These are phyloP conservation scores for Pleurozium schreberi DNA, from an alignment of 225 moss, liverwort and hornwort species.

Conservation along the genomic window DNA sequence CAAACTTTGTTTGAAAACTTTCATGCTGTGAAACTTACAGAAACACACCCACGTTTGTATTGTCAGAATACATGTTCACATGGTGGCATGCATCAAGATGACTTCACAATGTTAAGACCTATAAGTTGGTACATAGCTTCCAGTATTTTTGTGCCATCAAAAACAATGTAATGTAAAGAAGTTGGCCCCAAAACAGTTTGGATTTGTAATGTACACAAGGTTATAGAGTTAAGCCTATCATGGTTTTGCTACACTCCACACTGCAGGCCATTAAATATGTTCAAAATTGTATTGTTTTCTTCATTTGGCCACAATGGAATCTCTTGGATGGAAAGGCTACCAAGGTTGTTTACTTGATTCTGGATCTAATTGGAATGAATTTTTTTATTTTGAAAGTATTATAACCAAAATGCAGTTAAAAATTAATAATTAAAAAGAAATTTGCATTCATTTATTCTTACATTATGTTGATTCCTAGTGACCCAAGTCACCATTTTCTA, in stretches of 20 bases:
- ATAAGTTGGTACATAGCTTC: neutral
- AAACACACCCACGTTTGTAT: neutral
- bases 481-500: too few relatives aligned
- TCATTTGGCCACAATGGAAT: neutral
- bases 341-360: neutral
- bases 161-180: neutral
- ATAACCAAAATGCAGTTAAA: neutral
- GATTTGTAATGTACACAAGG: neutral
- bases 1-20: neutral
- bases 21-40: neutral
- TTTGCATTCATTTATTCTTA: neutral
- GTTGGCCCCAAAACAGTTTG: too few relatives aligned
- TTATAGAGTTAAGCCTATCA: neutral
- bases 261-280: too few relatives aligned
- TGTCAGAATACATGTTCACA: neutral
- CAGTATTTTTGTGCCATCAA: neutral
- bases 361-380: neutral
- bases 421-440: neutral
- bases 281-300: neutral
- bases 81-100: neutral
- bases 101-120: neutral
- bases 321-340: neutral
- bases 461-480: neutral
- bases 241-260: neutral
- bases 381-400: neutral